phyloP scores from a whole-genome alignment of 768 basidiomycete genomes.

The Pulveroboletus sp. region DNA sequence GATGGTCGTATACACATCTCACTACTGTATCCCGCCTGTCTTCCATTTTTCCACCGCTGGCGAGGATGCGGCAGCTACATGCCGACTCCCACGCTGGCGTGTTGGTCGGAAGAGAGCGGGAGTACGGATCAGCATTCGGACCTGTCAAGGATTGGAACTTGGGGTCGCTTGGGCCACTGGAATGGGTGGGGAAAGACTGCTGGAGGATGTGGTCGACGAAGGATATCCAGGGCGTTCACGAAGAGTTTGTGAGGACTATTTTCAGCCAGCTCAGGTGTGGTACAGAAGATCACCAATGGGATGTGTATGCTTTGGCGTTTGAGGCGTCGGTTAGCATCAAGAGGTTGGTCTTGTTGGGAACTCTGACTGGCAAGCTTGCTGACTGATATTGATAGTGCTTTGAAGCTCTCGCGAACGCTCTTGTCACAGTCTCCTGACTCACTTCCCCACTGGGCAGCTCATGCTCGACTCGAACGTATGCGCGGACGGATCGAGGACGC shows the following conservation, averaged over 20 bases:
- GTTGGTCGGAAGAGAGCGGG: constrained; percentile 61
- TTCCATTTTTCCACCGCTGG: constrained; percentile 48
- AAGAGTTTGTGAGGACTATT: constrained; percentile 48
- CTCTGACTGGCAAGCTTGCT: constrained; percentile 4
- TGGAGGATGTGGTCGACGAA: constrained; percentile 42
- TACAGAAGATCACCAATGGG: constrained; percentile 58
- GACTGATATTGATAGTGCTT: constrained; percentile 43
- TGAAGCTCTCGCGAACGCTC: constrained; percentile 63
- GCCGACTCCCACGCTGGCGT: constrained; percentile 64
- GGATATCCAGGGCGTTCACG: constrained; percentile 52
- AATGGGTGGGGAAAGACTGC: constrained; percentile 34
- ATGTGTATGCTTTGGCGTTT: constrained; percentile 60
- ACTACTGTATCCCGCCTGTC: constrained; percentile 42
- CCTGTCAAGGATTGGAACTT: constrained; percentile 65
- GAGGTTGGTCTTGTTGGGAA: constrained; percentile 37
- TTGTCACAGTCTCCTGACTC: constrained; percentile 57
- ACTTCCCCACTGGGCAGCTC: constrained; percentile 64
- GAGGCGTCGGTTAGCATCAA: constrained; percentile 59
- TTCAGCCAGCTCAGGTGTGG: constrained; percentile 55
- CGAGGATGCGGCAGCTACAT: constrained; percentile 31
- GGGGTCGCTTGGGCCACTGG: constrained; percentile 52
- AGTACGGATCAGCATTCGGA: constrained; percentile 59
- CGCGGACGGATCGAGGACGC: constrained; percentile 65
- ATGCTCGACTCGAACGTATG: constrained; percentile 67
- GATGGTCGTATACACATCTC: constrained; percentile 56